phyloP scores from a whole-genome alignment of 108 stramenopile genomes.

The Pseudonitzschia delicatissima region DNA sequence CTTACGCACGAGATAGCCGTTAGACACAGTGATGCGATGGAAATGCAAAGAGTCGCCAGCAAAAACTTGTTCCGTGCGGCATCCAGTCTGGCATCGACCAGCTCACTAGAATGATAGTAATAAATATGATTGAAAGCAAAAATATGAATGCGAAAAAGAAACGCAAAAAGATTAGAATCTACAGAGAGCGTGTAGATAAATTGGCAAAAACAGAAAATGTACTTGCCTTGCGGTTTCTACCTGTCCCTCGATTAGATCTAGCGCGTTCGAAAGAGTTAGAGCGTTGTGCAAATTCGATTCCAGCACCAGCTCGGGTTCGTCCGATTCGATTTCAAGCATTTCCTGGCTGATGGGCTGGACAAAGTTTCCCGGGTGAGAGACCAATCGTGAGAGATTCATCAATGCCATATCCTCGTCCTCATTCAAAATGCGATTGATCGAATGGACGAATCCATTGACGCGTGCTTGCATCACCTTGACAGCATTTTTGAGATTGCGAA shows the following conservation, averaged over 20 bases:
- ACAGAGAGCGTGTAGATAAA: background rate
- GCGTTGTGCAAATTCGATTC: constrained; percentile 81
- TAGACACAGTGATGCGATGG: constrained; percentile 7
- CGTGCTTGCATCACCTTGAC: constrained; percentile 68
- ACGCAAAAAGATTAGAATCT: background rate
- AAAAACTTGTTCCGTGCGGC: constrained; percentile 11
- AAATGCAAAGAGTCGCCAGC: constrained; percentile 1
- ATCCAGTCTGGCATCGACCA: constrained; percentile 9
- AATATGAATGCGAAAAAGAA: background rate
- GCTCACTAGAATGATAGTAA: constrained; percentile 2
- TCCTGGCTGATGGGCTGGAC: constrained; percentile 74
- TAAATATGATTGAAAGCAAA: background rate
- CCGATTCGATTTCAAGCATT: constrained; percentile 80
- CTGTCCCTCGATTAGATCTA: constrained; percentile 73
- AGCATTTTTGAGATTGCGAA: constrained; percentile 73
- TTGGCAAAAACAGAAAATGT: background rate
- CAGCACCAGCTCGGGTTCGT: constrained; percentile 85
- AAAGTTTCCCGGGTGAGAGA: constrained; percentile 83
- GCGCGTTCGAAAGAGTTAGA: constrained; percentile 54
- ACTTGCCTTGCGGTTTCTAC: constrained; percentile 48
- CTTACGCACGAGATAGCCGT: background rate
- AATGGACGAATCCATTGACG: constrained; percentile 74
- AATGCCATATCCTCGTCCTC: constrained; percentile 89
- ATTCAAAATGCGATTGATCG: constrained; percentile 71
- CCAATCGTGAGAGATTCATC: constrained; percentile 80